Percentiles rank a stretch among this genome's conserved stretches.
Evolutionary conservation across 1,139 yeast species (phyloP).

Genomic region (Sugiyamaella pinicola): DNA sequence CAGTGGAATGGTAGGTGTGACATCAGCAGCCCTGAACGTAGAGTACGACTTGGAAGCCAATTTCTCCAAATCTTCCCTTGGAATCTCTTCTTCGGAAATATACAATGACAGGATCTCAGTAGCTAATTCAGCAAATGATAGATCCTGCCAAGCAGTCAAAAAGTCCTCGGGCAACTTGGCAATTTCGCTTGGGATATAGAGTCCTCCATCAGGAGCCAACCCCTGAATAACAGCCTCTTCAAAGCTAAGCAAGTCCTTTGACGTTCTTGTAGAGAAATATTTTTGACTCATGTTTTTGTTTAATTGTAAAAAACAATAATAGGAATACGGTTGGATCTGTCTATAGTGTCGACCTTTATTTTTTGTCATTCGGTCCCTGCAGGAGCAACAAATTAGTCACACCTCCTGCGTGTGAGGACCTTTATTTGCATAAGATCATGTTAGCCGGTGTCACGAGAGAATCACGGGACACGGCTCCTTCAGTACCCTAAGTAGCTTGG

Average conservation of each 20-base stretch:
- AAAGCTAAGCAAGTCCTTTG: conserved; percentile 62
- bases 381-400: background rate
- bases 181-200: conserved; percentile 81
- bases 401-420: no score
- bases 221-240: conserved; percentile 95
- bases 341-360: background rate
- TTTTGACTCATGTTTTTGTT: conserved; percentile 27
- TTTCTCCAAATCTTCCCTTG: conserved; percentile 61
- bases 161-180: conserved; percentile 68
- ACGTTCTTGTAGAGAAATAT: conserved; percentile 87
- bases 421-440: no score
- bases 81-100: conserved; percentile 69
- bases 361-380: background rate
- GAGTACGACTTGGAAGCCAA: conserved; percentile 76
- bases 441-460: no score
- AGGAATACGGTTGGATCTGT: background rate
- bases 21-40: conserved; percentile 81
- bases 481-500: no score
- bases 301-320: no score
- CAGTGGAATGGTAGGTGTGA: conserved; percentile 77
- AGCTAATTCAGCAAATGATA: conserved; percentile 83
- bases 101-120: conserved; percentile 81
- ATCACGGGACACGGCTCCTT: no score
- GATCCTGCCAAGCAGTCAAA: conserved; percentile 66
- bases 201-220: conserved; percentile 94